Base-by-base conservation (phyloP, 23 red algal genomes). In the Gracilaria gracilis region DNA sequence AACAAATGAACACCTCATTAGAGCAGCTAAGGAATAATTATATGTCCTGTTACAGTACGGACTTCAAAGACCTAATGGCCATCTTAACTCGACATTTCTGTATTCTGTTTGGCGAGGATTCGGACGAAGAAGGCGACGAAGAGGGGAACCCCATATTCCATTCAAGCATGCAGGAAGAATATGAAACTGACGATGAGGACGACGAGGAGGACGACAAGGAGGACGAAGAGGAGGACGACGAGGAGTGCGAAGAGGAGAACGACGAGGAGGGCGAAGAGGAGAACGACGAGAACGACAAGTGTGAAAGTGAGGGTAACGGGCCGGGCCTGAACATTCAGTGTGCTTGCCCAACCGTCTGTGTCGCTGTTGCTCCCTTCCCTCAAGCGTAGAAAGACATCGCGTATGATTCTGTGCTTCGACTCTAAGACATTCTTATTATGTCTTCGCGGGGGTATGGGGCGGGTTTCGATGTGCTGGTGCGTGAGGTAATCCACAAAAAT, bases 1-100 rank as follows among this genome's bases (percentile, higher is more conserved):
- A 61, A 54, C 80, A 84, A 28, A 84, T 84, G 80, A 84, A 84
- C 24, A 66, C 80, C 3, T 84, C 80, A 11, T 51, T 84, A 7
- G 80, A 84, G 54, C 80, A 84, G 55, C 55, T 84, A 16, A 14
- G 51, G 16, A 64, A 14, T 5, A 84, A 51, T 2, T 84, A 84
- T 24, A 67, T 67, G 46, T 51, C 75, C 17, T 42, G 36, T 50
- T 51, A 80, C 39, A 39, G 31, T 31, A 4, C 9, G 24, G 75
- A 80, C 75, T 80, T 80, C 23, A 25, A 8, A 16, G 36, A 80
- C 1, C 6, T 40, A 6, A 80, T 23, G 23, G 38, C 25, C 14
- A 8, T 80, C 7, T 27, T 80, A 12, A 57, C 75, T 1, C 34
- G 50, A 33, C 75, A 80, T 37, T 55, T 80, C 21, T 31, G 28